Percentiles rank a stretch among this genome's conserved stretches.
Conservation (phyloP, 495 filamentous ascomycete species). For the Penicillium odoratum region DNA sequence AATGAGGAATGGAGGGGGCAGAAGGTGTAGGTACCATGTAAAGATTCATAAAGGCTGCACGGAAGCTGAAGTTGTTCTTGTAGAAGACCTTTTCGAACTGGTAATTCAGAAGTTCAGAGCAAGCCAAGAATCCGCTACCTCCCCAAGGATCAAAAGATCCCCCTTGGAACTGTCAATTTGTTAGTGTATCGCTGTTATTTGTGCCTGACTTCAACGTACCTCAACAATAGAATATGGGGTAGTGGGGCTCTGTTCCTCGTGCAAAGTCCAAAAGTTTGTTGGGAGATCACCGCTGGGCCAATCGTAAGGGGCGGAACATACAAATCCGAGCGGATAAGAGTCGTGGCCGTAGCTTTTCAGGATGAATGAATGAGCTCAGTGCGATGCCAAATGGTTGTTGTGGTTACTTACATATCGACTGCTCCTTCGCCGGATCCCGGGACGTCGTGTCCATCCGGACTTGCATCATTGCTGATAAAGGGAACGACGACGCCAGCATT, state of each 20-base stretch:
- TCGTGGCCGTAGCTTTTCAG: constrained; percentile 63
- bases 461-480: constrained; percentile 74
- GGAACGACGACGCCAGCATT: constrained; percentile 72
- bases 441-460: constrained; percentile 57
- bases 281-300: constrained; percentile 52
- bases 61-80: constrained; percentile 72
- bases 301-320: constrained; percentile 53
- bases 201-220: constrained; percentile 27
- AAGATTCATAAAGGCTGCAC: constrained; percentile 59
- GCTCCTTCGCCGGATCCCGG: constrained; percentile 62
- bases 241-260: constrained; percentile 58
- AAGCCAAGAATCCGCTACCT: constrained; percentile 64
- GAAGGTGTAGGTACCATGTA: constrained; percentile 63
- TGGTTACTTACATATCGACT: constrained; percentile 56
- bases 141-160: constrained; percentile 80
- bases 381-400: no score
- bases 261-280: constrained; percentile 45
- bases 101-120: constrained; percentile 60
- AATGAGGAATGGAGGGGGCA: neutral
- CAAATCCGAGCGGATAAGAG: constrained; percentile 66
- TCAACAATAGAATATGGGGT: constrained; percentile 71
- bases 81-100: constrained; percentile 79
- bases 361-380: no score
- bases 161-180: constrained; percentile 59
- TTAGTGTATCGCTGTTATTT: constrained; percentile 7